Percentiles rank a stretch among this genome's conserved stretches.
phyloP scores from a whole-genome alignment of 129 eudicot genomes.

The Chrysanthemum seticuspe region DNA sequence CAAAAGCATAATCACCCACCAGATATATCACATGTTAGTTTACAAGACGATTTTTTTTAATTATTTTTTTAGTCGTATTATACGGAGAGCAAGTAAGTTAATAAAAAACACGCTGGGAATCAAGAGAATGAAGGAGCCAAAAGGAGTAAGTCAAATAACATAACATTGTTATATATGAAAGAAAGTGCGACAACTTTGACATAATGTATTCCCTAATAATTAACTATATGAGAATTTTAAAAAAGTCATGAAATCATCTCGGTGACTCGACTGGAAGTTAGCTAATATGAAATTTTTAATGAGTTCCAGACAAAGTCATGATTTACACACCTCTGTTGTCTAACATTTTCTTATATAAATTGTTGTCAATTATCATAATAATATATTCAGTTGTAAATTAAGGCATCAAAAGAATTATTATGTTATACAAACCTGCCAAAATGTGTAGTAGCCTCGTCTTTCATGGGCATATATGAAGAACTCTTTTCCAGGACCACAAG shows the following conservation, averaged over 20 bases:
- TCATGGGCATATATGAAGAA: constrained; percentile 91
- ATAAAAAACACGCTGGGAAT: too few species aligned
- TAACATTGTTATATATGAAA: not conserved
- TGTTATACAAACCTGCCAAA: constrained; percentile 76
- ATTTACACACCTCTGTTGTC: not conserved
- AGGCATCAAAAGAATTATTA: constrained; percentile 12
- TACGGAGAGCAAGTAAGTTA: too few species aligned
- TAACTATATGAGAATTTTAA: not conserved
- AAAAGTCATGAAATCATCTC: not conserved
- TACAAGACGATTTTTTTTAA: too few species aligned
- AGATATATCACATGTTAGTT: too few species aligned
- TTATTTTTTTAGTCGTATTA: too few species aligned
- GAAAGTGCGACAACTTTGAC: not conserved
- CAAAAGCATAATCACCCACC: too few species aligned
- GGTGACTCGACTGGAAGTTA: not conserved
- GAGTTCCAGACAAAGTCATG: not conserved
- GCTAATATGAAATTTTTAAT: not conserved
- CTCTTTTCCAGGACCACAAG: constrained; percentile 81
- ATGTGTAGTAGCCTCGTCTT: constrained; percentile 84
- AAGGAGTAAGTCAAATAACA: not conserved
- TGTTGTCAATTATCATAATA: not conserved
- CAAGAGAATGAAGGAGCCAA: too few species aligned
- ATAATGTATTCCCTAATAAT: not conserved
- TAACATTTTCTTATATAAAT: not conserved
- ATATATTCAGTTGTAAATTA: not conserved